phyloP scores from a whole-genome alignment of 129 eudicot species.

The Solidago caesia region DNA sequence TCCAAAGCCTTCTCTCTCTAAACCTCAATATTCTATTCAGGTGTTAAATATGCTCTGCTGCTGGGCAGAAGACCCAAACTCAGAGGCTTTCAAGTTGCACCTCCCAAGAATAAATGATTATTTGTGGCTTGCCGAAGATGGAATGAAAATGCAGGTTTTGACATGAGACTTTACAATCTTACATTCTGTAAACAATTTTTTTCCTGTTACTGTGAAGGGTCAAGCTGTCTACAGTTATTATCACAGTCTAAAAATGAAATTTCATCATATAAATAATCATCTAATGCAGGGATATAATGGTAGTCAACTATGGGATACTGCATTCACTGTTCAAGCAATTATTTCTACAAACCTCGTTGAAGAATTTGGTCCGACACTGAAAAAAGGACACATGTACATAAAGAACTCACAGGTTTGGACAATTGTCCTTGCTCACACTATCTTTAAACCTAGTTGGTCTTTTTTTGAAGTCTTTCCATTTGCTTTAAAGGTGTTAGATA shows the following conservation, averaged over 20 bases:
- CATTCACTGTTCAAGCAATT: constrained; percentile 84
- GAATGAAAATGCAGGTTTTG: constrained; percentile 98
- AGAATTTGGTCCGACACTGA: constrained; percentile 70
- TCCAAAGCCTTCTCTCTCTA: constrained; percentile 5
- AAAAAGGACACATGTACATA: constrained; percentile 64
- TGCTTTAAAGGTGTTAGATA: constrained; percentile 63
- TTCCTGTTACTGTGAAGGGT: background rate
- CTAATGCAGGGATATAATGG: constrained; percentile 90
- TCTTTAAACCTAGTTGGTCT: background rate
- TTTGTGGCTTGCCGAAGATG: constrained; percentile 98
- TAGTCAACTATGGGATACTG: constrained; percentile 88
- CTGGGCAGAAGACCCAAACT: constrained; percentile 97
- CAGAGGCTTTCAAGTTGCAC: constrained; percentile 89
- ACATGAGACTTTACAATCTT: constrained; percentile 14
- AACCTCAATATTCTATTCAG: constrained; percentile 37
- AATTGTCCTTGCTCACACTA: background rate
- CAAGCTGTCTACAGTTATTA: constrained; percentile 1
- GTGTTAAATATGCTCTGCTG: constrained; percentile 95
- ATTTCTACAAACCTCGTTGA: constrained; percentile 63
- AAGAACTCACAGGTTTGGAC: constrained; percentile 76
- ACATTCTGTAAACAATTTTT: background rate
- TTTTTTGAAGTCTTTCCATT: background rate
- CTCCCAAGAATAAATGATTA: constrained; percentile 82
- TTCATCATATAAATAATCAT: constrained; percentile 4
- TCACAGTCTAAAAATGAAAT: background rate